Conservation (phyloP, 2,329 filamentous ascomycete genomes). For the Hypomyces perniciosus region DNA sequence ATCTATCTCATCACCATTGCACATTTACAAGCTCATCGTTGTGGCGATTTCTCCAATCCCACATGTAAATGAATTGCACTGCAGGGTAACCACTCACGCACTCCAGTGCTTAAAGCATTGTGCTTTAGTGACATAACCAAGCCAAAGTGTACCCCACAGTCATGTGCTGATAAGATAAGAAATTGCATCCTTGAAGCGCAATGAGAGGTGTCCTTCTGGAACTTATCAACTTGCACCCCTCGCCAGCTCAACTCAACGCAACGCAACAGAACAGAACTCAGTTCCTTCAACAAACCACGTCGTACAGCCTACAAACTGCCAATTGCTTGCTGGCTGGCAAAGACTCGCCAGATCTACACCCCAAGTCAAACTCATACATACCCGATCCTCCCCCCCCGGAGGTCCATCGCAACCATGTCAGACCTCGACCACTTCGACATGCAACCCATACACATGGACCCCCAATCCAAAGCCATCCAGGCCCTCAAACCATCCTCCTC, state of each 20-base stretch:
- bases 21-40: no score
- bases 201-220: conserved; percentile 11
- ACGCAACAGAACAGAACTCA: background rate
- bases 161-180: conserved; percentile 36
- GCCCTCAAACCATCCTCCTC: conserved; percentile 29
- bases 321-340: no score
- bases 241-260: background rate
- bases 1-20: no score
- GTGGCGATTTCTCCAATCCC: no score
- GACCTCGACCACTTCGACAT: conserved; percentile 70
- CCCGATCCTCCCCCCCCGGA: background rate
- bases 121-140: no score
- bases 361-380: background rate
- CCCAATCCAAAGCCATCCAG: conserved; percentile 69
- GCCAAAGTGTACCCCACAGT: conserved; percentile 17
- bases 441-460: conserved; percentile 75
- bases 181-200: conserved; percentile 11
- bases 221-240: no score
- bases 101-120: background rate
- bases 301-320: no score
- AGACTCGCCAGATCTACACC: background rate
- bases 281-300: background rate
- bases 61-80: background rate
- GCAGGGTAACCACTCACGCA: background rate
- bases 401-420: conserved; percentile 37